A percentile compares a stretch with the other conserved stretches of the same genome.
Conservation (phyloP, 2,329 filamentous ascomycete species). For the Knufia petricola region DNA sequence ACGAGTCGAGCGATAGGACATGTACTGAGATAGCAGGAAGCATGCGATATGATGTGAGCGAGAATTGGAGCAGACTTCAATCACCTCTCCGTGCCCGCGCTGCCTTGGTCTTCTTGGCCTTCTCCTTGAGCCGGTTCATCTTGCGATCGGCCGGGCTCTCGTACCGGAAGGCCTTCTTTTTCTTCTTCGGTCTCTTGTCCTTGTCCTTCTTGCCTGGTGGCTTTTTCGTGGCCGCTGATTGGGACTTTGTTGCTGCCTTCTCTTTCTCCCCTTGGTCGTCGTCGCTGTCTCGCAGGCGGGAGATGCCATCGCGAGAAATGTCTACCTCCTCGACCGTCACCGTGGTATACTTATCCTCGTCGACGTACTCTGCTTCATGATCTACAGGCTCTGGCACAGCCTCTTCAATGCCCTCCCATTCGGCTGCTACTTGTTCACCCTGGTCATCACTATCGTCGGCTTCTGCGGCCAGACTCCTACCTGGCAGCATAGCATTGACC, state of each 20-base stretch:
- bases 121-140: conserved; percentile 50
- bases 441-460: conserved; percentile 23
- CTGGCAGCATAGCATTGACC: conserved; percentile 60
- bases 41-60: conserved; percentile 13
- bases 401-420: conserved; percentile 60
- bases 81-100: conserved; percentile 44
- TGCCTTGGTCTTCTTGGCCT: conserved; percentile 59
- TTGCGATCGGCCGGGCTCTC: conserved; percentile 78
- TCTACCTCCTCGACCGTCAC: conserved; percentile 88
- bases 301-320: conserved; percentile 63
- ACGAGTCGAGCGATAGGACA: too few relatives aligned
- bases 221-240: conserved; percentile 26
- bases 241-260: conserved; percentile 16
- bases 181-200: conserved; percentile 49
- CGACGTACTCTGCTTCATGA: conserved; percentile 86
- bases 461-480: conserved; percentile 43
- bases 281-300: conserved; percentile 36
- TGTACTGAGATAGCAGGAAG: too few relatives aligned
- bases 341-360: conserved; percentile 91
- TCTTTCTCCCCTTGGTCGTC: conserved; percentile 23
- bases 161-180: conserved; percentile 87
- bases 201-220: conserved; percentile 26
- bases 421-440: conserved; percentile 28
- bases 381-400: conserved; percentile 45
- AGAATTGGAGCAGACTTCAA: not conserved